A percentile compares a stretch with the other conserved stretches of the same genome.
Conservation (phyloP, 108 stramenopile species). For the Asterionellopsis glacialis region DNA sequence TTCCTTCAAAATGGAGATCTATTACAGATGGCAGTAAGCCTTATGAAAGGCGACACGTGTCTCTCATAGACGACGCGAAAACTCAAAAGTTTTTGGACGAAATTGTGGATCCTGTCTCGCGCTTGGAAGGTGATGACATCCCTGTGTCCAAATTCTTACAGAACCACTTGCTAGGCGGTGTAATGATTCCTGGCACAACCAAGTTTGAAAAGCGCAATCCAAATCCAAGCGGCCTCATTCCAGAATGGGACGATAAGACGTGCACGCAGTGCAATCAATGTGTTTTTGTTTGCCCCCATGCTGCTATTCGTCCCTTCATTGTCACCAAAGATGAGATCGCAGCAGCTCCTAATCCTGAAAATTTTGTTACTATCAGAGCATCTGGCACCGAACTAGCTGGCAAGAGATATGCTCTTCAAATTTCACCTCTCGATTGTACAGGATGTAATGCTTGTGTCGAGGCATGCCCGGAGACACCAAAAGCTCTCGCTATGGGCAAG, state of each 20-base stretch:
- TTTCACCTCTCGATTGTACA: conserved; percentile 60
- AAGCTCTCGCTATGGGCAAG: conserved; percentile 52
- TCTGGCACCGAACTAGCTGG: conserved; percentile 43
- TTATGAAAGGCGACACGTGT: conserved; percentile 35
- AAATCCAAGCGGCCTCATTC: conserved; percentile 41
- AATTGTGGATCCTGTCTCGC: conserved; percentile 48
- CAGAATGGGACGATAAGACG: conserved; percentile 36
- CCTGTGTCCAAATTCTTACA: conserved; percentile 55
- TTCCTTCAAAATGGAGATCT: conserved; percentile 42
- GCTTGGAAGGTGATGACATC: conserved; percentile 51
- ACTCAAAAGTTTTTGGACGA: conserved; percentile 49
- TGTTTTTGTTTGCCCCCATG: conserved; percentile 57
- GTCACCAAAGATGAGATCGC: conserved; percentile 49
- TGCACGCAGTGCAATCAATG: conserved; percentile 71
- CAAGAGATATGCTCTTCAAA: conserved; percentile 45
- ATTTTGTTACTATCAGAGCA: conserved; percentile 42
- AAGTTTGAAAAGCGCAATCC: conserved; percentile 50
- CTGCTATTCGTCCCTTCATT: conserved; percentile 56
- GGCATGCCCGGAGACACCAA: conserved; percentile 58
- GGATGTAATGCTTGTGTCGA: conserved; percentile 65
- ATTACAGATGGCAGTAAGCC: conserved; percentile 25
- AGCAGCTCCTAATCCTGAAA: conserved; percentile 37
- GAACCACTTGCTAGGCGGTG: conserved; percentile 53
- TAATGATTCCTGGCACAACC: conserved; percentile 48
- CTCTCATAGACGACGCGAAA: conserved; percentile 51